Evolutionary conservation across 2,329 filamentous ascomycete species (phyloP), one percentile per base, ranked within the genome.

Genomic region (Endothia cerciana): DNA sequence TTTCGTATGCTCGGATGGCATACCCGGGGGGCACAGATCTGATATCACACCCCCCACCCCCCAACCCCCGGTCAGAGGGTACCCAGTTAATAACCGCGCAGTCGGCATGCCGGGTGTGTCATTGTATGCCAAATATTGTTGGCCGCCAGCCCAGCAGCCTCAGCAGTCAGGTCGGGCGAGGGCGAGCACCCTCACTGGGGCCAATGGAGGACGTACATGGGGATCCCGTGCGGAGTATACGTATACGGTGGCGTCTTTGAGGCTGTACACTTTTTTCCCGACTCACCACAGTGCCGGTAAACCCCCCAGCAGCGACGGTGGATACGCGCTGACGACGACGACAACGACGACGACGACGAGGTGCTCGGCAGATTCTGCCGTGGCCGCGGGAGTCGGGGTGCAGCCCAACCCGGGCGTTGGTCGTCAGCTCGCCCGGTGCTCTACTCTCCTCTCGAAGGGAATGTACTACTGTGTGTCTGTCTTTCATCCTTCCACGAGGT

Each of bases 321-420:
- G 57, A 59, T 59, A n/a, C 57, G 57, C 25, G 57, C 57, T 59
- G 57, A 45, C 40, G 57, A 59, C 57, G 57, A 45, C 40, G 57
- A 59, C 40, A 40, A 45, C 40, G 57, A 59, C 57, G 57, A 45
- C 40, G 57, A 59, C 40, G 57, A 59, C 38, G 57, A 59, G 38
- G 15, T 59, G 25, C 38, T 59, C 57, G 57, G 57, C 38, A 59
- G 57, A 19, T 36, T 55, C 36, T 59, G 57, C 38, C 57, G 25
- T 28, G 40, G 25, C 25, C 15, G 15, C 57, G 57, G 57, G 25
- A 45, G 38, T 59, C 57, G 57, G 57, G 13, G n/a, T 17, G 57
- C 57, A 58, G 57, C 57, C 57, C n/a, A 45, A 59, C 19, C 19
- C 22, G 38, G 22, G 40, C 4, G 57, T 10, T 15, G 38, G 22